Evolutionary conservation across 495 filamentous ascomycete genomes (phyloP).

Genomic region (Bacidia rubella): DNA sequence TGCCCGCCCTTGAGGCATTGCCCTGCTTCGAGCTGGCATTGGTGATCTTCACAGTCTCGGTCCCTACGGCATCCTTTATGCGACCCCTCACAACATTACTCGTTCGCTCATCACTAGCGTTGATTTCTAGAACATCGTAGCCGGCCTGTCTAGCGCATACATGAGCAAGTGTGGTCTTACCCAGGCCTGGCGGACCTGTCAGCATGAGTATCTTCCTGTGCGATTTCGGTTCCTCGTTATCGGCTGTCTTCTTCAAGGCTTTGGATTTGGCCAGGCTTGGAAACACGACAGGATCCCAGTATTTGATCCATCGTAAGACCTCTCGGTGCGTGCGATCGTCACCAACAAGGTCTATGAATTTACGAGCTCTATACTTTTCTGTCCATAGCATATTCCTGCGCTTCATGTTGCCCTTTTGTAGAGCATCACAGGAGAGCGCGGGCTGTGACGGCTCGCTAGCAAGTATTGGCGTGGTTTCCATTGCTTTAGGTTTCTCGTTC

Average conservation of each 20-base stretch:
- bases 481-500: conserved; percentile 21
- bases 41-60: conserved; percentile 79
- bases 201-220: conserved; percentile 81
- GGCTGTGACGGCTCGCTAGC: conserved; percentile 22
- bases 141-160: conserved; percentile 91
- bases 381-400: conserved; percentile 56
- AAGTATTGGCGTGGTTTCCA: neutral
- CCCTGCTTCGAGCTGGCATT: conserved; percentile 47
- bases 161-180: conserved; percentile 92
- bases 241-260: conserved; percentile 23
- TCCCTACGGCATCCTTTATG: conserved; percentile 76
- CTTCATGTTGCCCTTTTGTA: conserved; percentile 29
- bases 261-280: conserved; percentile 51
- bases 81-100: conserved; percentile 71
- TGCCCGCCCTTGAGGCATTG: conserved; percentile 59
- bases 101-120: conserved; percentile 70
- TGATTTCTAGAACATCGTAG: conserved; percentile 86
- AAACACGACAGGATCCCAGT: conserved; percentile 87
- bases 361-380: conserved; percentile 81
- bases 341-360: conserved; percentile 84
- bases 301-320: conserved; percentile 86
- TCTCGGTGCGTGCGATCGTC: conserved; percentile 89
- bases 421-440: conserved; percentile 28
- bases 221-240: conserved; percentile 31
- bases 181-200: conserved; percentile 80